Conservation (phyloP, 2,329 filamentous ascomycete genomes). For the Fusarium sp. region DNA sequence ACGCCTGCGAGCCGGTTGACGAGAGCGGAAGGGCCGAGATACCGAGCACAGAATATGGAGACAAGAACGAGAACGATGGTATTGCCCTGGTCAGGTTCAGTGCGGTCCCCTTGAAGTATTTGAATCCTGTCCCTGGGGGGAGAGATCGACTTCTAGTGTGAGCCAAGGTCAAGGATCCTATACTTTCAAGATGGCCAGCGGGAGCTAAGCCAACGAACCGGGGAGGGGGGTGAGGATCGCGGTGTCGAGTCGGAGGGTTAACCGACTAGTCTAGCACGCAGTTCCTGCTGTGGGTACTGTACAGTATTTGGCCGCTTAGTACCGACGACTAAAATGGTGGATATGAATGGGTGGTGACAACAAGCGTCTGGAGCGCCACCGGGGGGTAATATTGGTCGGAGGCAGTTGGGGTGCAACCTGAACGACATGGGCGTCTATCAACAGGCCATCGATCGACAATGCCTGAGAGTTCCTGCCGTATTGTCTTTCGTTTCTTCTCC, state of each 20-base stretch:
- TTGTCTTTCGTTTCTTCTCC: constrained; percentile 21
- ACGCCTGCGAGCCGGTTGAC: background rate
- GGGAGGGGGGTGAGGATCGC: constrained; percentile 39
- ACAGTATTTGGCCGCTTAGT: constrained; percentile 31
- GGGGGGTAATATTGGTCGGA: constrained; percentile 37
- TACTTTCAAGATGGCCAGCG: constrained; percentile 42
- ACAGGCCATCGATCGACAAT: constrained; percentile 35
- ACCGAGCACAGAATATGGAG: constrained; percentile 6
- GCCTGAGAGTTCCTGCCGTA: constrained; percentile 10
- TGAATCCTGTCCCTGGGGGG: constrained; percentile 36
- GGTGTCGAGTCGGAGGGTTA: constrained; percentile 37
- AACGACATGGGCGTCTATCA: constrained; percentile 32
- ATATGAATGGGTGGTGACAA: constrained; percentile 41
- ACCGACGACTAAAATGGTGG: constrained; percentile 43
- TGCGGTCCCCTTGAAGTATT: constrained; percentile 42
- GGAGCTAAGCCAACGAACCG: constrained; percentile 41
- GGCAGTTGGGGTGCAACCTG: constrained; percentile 34
- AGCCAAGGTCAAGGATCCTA: constrained; percentile 37
- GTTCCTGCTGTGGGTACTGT: constrained; percentile 31
- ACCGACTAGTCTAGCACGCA: constrained; percentile 34
- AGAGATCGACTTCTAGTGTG: constrained; percentile 42
- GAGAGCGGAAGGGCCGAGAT: background rate
- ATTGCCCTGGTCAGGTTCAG: constrained; percentile 18
- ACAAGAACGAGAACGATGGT: constrained; percentile 15
- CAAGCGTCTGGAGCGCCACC: constrained; percentile 41